Evolutionary conservation across 2,329 filamentous ascomycete species (phyloP), one percentile per base, ranked within the genome.

Genomic region (Cercospora sp.): DNA sequence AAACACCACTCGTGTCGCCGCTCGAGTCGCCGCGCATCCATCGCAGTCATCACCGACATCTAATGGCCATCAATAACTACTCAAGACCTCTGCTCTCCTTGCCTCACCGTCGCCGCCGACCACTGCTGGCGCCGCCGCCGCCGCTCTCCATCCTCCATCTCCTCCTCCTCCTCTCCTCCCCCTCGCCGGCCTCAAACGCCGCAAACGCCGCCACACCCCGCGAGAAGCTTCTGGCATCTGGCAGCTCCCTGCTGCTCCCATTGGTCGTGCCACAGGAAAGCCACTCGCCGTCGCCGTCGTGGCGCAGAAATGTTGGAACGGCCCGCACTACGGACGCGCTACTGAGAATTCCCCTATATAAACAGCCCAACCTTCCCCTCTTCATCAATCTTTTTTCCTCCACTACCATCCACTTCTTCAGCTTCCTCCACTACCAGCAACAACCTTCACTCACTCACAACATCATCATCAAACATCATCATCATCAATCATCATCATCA

Each of bases 381-480:
- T 42, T 39, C 20, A 10, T 39, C 36, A 10, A 60, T 16, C 58
- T 60, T 60, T 39, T 45, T 28, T 60, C 58, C 36, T 42, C 45
- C 61, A 57, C 61, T 36, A 55, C 26, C 28, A 39, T 26, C 45
- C 30, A 63, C 61, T 23, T 51, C 48, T 39, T n/a, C 61, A 55
- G 33, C 61, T n/a, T 28, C 48, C 10, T 51, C 60, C 23, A 62
- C 26, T 23, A 57, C 36, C 61, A 57, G 33, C 60, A 63, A 20
- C 60, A 51, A 18, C 36, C 45, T 16, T 51, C 60, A 51, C 28
- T 28, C 13, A 62, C 39, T 26, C 48, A 53, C 20, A 53, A n/a
- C 36, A 39, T 39, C 36, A 39, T 39, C 36, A 39, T 39, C 16
- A 39, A n/a, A 5, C 16, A n/a, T n/a, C 16, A n/a, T 8, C 36